Conservation (phyloP, 2,329 filamentous ascomycete species). For the Alternaria angustiovoidea region DNA sequence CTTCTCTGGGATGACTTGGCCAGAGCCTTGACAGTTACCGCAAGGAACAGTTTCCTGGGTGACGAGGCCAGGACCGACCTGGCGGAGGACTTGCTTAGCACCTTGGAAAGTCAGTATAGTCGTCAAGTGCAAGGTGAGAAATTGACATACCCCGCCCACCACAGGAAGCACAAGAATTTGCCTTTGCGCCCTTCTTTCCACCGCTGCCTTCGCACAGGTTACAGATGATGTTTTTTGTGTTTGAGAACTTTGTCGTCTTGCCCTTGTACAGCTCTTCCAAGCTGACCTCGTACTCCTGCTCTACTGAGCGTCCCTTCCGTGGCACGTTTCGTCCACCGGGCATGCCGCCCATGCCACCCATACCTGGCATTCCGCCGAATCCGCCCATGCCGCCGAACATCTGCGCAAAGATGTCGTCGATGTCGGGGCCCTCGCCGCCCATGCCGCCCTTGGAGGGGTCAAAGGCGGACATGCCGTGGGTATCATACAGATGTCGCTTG, state of each 20-base stretch:
- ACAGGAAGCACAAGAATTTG: slow-evolving; percentile 83
- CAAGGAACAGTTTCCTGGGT: slow-evolving; percentile 82
- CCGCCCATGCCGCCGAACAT: slow-evolving; percentile 74
- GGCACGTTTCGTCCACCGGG: slow-evolving; percentile 60
- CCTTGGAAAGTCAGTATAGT: slow-evolving; percentile 55
- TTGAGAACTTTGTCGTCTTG: slow-evolving; percentile 96
- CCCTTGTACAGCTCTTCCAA: slow-evolving; percentile 98
- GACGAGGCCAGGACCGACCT: slow-evolving; percentile 85
- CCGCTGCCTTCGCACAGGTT: slow-evolving; percentile 85
- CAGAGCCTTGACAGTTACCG: slow-evolving; percentile 83
- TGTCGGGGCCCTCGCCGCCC: slow-evolving; percentile 71
- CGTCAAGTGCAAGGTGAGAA: background rate
- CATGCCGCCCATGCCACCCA: slow-evolving; percentile 65
- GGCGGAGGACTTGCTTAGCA: slow-evolving; percentile 77
- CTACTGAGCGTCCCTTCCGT: slow-evolving; percentile 80
- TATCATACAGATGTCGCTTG: slow-evolving; percentile 90
- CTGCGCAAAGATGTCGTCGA: slow-evolving; percentile 91
- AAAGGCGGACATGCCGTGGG: slow-evolving; percentile 95
- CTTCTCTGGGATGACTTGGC: slow-evolving; percentile 90
- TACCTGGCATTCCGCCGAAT: slow-evolving; percentile 61
- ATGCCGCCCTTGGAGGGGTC: slow-evolving; percentile 73
- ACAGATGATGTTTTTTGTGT: slow-evolving; percentile 93
- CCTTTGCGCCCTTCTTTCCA: slow-evolving; percentile 90
- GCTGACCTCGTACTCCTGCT: slow-evolving; percentile 88
- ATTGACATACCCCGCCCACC: slow-evolving; percentile 70